These are phyloP conservation scores for Trichomonas vaginalis DNA, from an alignment of 208 protist species.

Conservation along the genomic window DNA sequence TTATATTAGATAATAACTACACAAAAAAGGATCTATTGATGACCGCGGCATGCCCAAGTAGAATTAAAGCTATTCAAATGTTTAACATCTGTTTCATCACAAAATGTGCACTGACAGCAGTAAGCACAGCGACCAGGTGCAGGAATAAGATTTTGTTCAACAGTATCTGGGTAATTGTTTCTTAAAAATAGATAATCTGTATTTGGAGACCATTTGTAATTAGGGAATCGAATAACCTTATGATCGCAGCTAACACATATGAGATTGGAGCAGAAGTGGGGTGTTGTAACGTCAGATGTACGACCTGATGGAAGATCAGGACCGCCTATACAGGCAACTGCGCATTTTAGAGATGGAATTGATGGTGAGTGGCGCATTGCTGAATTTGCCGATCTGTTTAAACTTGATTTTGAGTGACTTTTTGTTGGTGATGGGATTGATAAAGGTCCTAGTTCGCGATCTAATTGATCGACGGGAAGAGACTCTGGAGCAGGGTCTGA, in stretches of 20 bases:
- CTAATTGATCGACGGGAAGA: not conserved
- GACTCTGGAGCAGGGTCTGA: not conserved
- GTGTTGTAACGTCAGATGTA: not conserved
- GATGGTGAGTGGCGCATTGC: not conserved
- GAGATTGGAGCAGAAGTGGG: not conserved
- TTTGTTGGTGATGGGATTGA: not conserved
- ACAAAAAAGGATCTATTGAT: not conserved
- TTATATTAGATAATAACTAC: not conserved
- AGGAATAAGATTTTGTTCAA: not conserved
- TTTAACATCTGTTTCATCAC: not conserved
- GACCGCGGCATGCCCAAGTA: not conserved
- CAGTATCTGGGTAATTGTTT: not conserved
- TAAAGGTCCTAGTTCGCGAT: not conserved
- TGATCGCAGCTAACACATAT: not conserved
- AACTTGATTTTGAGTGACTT: not conserved
- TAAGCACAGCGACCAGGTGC: not conserved
- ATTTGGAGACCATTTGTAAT: not conserved
- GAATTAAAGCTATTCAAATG: not conserved
- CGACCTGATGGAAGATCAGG: not conserved
- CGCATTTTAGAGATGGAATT: not conserved
- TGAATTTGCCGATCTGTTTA: not conserved
- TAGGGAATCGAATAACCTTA: not conserved
- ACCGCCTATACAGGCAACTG: not conserved
- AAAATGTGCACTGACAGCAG: constrained; percentile 11
- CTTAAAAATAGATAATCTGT: constrained; percentile 3